A percentile compares a stretch with the other conserved stretches of the same genome.
Evolutionary conservation across 2,329 filamentous ascomycete species (phyloP).

Genomic region (Exophiala sideris): DNA sequence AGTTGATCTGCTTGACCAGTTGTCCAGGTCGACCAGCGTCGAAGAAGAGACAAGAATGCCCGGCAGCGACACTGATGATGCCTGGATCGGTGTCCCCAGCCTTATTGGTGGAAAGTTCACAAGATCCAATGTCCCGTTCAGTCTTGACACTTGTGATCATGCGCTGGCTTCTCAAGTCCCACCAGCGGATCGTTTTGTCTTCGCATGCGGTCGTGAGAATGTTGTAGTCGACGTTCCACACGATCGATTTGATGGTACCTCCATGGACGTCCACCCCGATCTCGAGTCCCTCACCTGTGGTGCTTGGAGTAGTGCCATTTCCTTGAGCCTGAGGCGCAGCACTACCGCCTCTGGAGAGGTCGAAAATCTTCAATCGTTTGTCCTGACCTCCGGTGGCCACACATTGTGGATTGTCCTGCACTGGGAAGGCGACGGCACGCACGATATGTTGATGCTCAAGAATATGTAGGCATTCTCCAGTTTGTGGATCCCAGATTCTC

Average conservation of each 20-base stretch:
- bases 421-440: constrained; percentile 84
- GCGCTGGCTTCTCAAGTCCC: constrained; percentile 74
- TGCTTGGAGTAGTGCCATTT: constrained; percentile 36
- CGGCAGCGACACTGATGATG: constrained; percentile 86
- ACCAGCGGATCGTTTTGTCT: constrained; percentile 92
- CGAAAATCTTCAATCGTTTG: constrained; percentile 93
- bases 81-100: constrained; percentile 64
- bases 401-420: constrained; percentile 71
- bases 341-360: constrained; percentile 56
- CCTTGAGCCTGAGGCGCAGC: constrained; percentile 40
- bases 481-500: constrained; percentile 96
- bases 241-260: constrained; percentile 90
- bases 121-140: constrained; percentile 83
- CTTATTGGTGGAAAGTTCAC: constrained; percentile 74
- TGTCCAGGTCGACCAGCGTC: constrained; percentile 66
- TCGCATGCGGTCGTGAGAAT: constrained; percentile 85
- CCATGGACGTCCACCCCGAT: constrained; percentile 81
- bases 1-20: constrained; percentile 73
- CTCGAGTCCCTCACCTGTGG: constrained; percentile 49
- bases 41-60: constrained; percentile 91
- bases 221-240: constrained; percentile 87
- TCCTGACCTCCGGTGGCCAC: constrained; percentile 92
- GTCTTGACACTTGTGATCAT: constrained; percentile 74
- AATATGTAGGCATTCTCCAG: constrained; percentile 81
- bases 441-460: constrained; percentile 94